A percentile compares a stretch with the other conserved stretches of the same genome.
Evolutionary conservation across 2,329 filamentous ascomycete genomes (phyloP).

Genomic region (Capronia americana): DNA sequence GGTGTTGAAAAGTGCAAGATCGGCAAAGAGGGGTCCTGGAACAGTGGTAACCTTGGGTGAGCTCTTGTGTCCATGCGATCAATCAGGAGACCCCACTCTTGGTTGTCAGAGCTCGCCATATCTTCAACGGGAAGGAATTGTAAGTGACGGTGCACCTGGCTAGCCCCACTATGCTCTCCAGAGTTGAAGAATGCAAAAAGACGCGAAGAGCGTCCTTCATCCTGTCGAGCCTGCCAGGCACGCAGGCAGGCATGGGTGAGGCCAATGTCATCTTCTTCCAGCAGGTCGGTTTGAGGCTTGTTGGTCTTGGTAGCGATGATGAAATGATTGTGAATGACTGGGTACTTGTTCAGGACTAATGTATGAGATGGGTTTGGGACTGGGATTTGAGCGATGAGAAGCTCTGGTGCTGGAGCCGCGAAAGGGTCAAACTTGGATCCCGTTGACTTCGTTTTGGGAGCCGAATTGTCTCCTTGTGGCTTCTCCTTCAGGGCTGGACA

Average conservation of each 20-base stretch:
- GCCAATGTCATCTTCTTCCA: constrained; percentile 52
- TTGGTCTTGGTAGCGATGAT: constrained; percentile 55
- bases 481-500: constrained; percentile 57
- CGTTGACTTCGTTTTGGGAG: constrained; percentile 15
- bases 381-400: constrained; percentile 52
- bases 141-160: constrained; percentile 55
- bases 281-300: constrained; percentile 52
- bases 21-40: constrained; percentile 51
- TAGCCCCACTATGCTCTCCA: constrained; percentile 55
- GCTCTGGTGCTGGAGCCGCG: constrained; percentile 50
- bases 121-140: constrained; percentile 56
- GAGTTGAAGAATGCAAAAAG: constrained; percentile 60
- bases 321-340: constrained; percentile 57
- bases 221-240: constrained; percentile 45
- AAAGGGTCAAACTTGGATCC: constrained; percentile 52
- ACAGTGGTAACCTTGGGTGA: constrained; percentile 53
- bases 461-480: constrained; percentile 38
- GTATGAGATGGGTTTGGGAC: constrained; percentile 45
- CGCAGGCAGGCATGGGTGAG: constrained; percentile 51
- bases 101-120: constrained; percentile 44
- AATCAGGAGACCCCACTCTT: constrained; percentile 58
- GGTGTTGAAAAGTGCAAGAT: constrained; percentile 37
- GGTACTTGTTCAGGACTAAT: constrained; percentile 57
- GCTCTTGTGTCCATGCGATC: constrained; percentile 46
- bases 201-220: constrained; percentile 30